Evolutionary conservation across 805 yeast species (phyloP).

Genomic region (Teunomyces panamensis): DNA sequence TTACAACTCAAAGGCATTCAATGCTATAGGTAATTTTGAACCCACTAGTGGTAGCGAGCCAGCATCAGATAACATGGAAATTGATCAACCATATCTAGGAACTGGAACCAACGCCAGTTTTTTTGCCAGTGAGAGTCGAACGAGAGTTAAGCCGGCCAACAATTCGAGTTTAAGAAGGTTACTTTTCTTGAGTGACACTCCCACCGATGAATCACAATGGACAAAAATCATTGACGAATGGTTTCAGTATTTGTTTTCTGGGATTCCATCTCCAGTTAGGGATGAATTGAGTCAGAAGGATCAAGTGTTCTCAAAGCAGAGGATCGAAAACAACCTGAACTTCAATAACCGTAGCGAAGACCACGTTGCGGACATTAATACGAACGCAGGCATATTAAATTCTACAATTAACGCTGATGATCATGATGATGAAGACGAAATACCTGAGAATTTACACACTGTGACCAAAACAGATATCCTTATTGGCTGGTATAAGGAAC

Average conservation of each 20-base stretch:
- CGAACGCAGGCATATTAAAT: slow-evolving; percentile 12
- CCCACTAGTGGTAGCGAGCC: neutral
- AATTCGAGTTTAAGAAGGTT: slow-evolving; percentile 4
- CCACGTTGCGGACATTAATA: slow-evolving; percentile 4
- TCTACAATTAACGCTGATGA: slow-evolving; percentile 9
- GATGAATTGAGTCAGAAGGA: slow-evolving; percentile 32
- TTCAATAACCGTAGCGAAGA: slow-evolving; percentile 5
- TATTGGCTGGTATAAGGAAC: slow-evolving; percentile 14
- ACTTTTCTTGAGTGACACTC: slow-evolving; percentile 8
- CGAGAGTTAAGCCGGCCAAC: neutral
- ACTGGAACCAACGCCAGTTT: neutral
- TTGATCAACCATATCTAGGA: slow-evolving; percentile 7
- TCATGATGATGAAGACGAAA: slow-evolving; percentile 10
- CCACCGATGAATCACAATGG: slow-evolving; percentile 5
- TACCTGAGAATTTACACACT: slow-evolving; percentile 15
- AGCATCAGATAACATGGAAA: slow-evolving; percentile 10
- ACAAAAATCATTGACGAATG: slow-evolving; percentile 13
- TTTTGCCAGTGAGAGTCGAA: neutral
- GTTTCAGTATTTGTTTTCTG: slow-evolving; percentile 18
- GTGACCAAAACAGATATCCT: slow-evolving; percentile 12
- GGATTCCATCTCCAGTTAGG: slow-evolving; percentile 28
- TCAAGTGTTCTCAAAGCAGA: slow-evolving; percentile 32
- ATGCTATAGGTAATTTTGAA: slow-evolving; percentile 1
- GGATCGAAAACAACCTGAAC: slow-evolving; percentile 17
- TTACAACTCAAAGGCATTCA: slow-evolving; percentile 16